These are phyloP conservation scores for Cordyceps farinosa DNA, from an alignment of 2,329 filamentous ascomycete species.

Conservation along the genomic window DNA sequence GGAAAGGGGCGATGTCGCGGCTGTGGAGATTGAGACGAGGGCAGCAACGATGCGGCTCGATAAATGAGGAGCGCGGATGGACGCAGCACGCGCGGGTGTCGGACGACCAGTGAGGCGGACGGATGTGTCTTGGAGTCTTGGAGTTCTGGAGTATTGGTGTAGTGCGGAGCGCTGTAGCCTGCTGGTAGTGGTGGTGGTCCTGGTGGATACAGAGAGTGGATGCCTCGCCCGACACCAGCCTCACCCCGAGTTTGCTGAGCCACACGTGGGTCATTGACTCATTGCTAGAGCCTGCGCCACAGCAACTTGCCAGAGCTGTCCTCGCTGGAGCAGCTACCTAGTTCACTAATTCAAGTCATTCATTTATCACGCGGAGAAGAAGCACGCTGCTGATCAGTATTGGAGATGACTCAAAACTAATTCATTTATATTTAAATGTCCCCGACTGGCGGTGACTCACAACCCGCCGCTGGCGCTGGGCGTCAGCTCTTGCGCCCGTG, in stretches of 20 bases:
- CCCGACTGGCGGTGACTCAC: neutral
- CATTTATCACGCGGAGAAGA: too few species aligned
- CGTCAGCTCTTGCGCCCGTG: neutral
- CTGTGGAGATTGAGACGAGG: neutral
- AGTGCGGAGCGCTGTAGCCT: neutral
- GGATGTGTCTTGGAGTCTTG: neutral
- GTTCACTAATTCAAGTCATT: too few species aligned
- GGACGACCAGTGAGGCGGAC: conserved; percentile 3
- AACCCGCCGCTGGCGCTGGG: neutral
- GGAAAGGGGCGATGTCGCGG: neutral
- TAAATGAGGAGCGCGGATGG: conserved; percentile 1
- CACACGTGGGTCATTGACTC: neutral
- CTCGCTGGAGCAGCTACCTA: too few species aligned
- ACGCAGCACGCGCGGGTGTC: neutral
- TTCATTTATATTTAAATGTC: neutral
- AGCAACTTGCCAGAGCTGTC: neutral
- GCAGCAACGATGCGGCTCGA: neutral
- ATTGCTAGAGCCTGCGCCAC: neutral
- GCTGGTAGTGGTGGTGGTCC: neutral
- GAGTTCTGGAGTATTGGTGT: neutral
- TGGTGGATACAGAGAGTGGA: conserved; percentile 8
- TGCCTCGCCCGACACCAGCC: conserved; percentile 7
- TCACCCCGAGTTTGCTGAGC: neutral
- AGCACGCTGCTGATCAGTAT: neutral
- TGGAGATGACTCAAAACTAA: neutral